Base-by-base conservation (phyloP, 148 eudicot genomes). In the Rhododendron henanense region DNA sequence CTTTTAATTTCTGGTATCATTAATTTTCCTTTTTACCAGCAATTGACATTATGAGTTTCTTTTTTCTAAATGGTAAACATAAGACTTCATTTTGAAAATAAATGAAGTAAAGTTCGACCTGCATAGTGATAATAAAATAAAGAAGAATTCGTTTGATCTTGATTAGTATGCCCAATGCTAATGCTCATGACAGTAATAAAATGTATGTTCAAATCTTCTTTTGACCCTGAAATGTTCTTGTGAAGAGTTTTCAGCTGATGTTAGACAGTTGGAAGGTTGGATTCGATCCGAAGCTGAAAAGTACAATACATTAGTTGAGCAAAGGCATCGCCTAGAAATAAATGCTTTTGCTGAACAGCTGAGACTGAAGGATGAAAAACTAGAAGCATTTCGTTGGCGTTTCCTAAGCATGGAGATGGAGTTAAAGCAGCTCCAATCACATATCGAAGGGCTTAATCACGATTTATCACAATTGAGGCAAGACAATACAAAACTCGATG, bases 341-440 rank as follows among this genome's bases (percentile, higher is more conserved):
- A 94, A 93, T 77, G 95, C 95, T 15, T 93, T 96, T 82, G 89
- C 93, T 7, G 97, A 94, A 86, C 94, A 94, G 86, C 83, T 96
- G 87, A 90, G 92, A 76, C 86, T 93, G 71, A 95, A 91, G 84
- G 96, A 95, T 37, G 98, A 96, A 76, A 96, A 93, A 84, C 82
- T 97, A 88, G 96, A 94, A 93, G 93, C 91, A 79, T 92, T 88
- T 23, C 93, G 89, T 10, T 93, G 98, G 98, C 91, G 91, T 86
- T 83, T 89, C 78, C 37, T 93, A 47, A 93, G 95, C 88, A 87
- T 89, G 91, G 99, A 95, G 74, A 57, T 92, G 11, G 95, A 97
- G 80, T 89, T 91, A 44, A 95, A 93, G 91, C 85, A 93, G 74
- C 55, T 93, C 50, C 90, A 89, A 44, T 87, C 98, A 18, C 94